phyloP scores from a whole-genome alignment of 306 rosid species.

The Potentilla sterilis region DNA sequence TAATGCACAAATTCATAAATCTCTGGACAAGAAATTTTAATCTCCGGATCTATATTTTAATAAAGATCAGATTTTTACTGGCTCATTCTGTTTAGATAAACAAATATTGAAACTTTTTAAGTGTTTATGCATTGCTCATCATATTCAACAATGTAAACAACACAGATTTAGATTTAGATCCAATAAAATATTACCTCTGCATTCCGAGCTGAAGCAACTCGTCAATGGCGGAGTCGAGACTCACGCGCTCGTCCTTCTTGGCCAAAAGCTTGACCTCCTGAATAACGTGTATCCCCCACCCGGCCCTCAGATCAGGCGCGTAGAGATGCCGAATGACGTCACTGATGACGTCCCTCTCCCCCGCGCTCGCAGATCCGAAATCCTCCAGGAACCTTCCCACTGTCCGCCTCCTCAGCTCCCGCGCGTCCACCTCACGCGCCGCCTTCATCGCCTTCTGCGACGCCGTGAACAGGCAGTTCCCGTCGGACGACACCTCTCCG shows the following conservation, averaged over 20 bases:
- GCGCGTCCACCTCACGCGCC: constrained; percentile 57
- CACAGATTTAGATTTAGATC: constrained; percentile 10
- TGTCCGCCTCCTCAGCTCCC: constrained; percentile 74
- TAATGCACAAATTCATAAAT: not conserved
- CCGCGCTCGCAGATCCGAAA: constrained; percentile 57
- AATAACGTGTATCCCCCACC: constrained; percentile 94
- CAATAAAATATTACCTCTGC: constrained; percentile 54
- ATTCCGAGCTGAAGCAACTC: constrained; percentile 88
- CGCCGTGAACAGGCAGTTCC: constrained; percentile 92
- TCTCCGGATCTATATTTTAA: not conserved
- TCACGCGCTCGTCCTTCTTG: constrained; percentile 68
- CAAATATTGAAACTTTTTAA: not conserved
- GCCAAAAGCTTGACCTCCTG: constrained; percentile 96
- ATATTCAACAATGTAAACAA: not conserved
- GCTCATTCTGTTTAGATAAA: not conserved
- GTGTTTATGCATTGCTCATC: not conserved
- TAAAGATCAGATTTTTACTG: not conserved
- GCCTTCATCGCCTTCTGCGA: constrained; percentile 70
- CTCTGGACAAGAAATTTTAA: not conserved
- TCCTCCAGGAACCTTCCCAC: constrained; percentile 74
- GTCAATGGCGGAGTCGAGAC: constrained; percentile 72
- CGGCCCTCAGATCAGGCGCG: constrained; percentile 81
- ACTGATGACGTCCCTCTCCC: constrained; percentile 52
- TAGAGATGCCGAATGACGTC: constrained; percentile 81
- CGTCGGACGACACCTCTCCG: constrained; percentile 92